Conservation (phyloP, 768 basidiomycete species). For the Pleurotus giganteus region DNA sequence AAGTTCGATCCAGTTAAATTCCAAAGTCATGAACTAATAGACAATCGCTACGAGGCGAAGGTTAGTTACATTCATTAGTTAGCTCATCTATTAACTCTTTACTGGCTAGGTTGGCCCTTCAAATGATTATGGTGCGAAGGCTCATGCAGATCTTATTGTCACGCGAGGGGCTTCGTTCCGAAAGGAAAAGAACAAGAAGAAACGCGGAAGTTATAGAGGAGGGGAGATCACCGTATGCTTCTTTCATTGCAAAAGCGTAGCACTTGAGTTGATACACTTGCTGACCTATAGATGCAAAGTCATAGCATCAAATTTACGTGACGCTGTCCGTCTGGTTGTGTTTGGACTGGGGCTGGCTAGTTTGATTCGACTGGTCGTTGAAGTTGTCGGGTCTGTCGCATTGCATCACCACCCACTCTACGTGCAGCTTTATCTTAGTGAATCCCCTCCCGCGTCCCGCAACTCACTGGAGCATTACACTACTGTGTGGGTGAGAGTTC, state of each 20-base stretch:
- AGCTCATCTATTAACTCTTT: not conserved
- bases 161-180: conserved; percentile 94
- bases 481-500: too few species aligned
- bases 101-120: conserved; percentile 49
- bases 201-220: conserved; percentile 89
- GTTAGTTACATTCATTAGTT: conserved; percentile 37
- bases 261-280: conserved; percentile 3
- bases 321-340: not conserved
- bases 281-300: conserved; percentile 60
- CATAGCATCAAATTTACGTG: conserved; percentile 84
- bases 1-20: conserved; percentile 71
- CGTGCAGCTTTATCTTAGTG: too few species aligned
- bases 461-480: too few species aligned
- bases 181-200: conserved; percentile 99
- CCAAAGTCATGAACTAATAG: conserved; percentile 32
- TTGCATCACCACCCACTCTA: too few species aligned
- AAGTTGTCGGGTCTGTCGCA: too few species aligned
- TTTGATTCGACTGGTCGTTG: too few species aligned
- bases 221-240: conserved; percentile 88
- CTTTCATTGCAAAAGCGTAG: not conserved
- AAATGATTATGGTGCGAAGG: conserved; percentile 87
- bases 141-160: conserved; percentile 84
- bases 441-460: too few species aligned
- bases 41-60: conserved; percentile 83
- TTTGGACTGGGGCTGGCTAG: not conserved